Evolutionary conservation across 2,329 filamentous ascomycete genomes (phyloP), one percentile per base, ranked within the genome.

Genomic region (Phaeoacremonium minimum): DNA sequence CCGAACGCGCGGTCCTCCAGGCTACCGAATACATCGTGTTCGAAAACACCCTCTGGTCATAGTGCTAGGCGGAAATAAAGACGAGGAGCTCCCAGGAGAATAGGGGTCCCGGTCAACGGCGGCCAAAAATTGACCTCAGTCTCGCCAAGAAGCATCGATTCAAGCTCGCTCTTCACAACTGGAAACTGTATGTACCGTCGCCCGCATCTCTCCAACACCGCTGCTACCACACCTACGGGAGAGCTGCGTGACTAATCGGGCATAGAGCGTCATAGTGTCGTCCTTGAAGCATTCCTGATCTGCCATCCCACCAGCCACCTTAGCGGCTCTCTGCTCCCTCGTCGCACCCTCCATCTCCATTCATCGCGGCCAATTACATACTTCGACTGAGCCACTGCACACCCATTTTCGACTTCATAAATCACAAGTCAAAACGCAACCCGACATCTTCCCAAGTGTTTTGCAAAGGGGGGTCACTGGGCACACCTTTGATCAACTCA

Each of bases 371-470:
- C 47, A 51, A 47, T 51, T 47, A 37, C 15, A 37, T 28, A 22
- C 19, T 13, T 18, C 22, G 33, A 15, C 33, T 33, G 26, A 33
- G 17, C 32, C 44, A 43, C 44, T 38, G 38, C 37, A 37, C 41
- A 32, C 34, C 33, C 35, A 36, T 43, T 22, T 28, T 34, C 30
- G 30, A 38, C 29, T 29, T 29, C 30, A 36, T 31, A 43, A 42
- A 52, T 51, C 50, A 52, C 48, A 49, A 46, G 47, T 28, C 41
- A 32, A n/a, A n/a, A 15, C 32, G 40, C 38, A 40, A 40, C 44
- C 49, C 47, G 42, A 34, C 37, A 43, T 43, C 28, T 42, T 44
- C 38, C 44, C 44, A 42, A 42, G 32, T 32, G 33, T 42, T 36
- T 36, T 40, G 36, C 15, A 30, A 37, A 18, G 37, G 38, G 40